A percentile compares a stretch with the other conserved stretches of the same genome.
Evolutionary conservation across 2,329 filamentous ascomycete species (phyloP).

Genomic region (Drechmeria coniospora): DNA sequence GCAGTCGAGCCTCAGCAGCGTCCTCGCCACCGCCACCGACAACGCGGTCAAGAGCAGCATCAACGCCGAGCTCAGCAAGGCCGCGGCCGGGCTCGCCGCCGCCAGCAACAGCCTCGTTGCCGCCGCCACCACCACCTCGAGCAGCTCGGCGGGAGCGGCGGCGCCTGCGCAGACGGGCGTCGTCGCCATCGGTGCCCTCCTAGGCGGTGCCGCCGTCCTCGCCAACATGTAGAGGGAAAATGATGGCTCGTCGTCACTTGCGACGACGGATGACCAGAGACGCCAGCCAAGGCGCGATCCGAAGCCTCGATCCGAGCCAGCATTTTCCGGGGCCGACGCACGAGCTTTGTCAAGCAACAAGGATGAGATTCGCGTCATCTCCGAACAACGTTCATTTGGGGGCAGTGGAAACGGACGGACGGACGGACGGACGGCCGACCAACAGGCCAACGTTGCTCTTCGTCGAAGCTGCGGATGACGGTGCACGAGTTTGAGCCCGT

Average conservation of each 20-base stretch:
- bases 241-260: background rate
- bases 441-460: no score
- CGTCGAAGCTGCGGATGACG: no score
- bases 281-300: no score
- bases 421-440: no score
- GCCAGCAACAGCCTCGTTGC: constrained; percentile 6
- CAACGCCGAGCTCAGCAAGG: constrained; percentile 10
- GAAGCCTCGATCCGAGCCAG: no score
- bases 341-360: no score
- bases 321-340: no score
- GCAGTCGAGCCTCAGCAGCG: constrained; percentile 10
- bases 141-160: constrained; percentile 8
- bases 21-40: constrained; percentile 8
- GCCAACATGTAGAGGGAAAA: constrained; percentile 24
- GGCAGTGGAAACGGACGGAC: no score
- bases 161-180: constrained; percentile 24
- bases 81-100: constrained; percentile 5
- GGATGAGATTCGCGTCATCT: no score
- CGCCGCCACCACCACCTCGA: constrained; percentile 6
- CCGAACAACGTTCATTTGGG: no score
- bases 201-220: constrained; percentile 29
- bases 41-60: constrained; percentile 10
- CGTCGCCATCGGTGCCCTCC: constrained; percentile 28
- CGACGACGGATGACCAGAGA: no score
- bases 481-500: no score